Base-by-base conservation (phyloP, 2,329 filamentous ascomycete genomes). In the Paramyrothecium roridum region DNA sequence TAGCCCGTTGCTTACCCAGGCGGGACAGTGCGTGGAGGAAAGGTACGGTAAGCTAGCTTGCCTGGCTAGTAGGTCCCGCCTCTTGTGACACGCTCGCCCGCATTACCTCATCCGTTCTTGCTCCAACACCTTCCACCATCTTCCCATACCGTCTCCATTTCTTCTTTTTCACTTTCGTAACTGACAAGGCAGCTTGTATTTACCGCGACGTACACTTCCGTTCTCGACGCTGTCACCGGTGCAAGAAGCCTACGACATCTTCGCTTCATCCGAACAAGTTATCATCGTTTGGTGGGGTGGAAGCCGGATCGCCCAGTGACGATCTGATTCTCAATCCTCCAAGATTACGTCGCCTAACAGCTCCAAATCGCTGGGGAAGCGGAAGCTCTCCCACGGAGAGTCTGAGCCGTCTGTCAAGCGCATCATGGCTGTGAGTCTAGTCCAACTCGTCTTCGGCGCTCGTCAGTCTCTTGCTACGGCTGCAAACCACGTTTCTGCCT, bases 341-440 rank as follows among this genome's bases (percentile, higher is more conserved):
- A 73, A 69, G 58, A 74, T 74, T 72, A 61, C 68, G 52, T 66
- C 65, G 54, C 56, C 62, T 54, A 56, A 37, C 61, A 56, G 62
- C 57, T 53, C 64, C 60, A 66, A 76, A 77, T 82, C 83, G 73
- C 80, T 82, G 82, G 83, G 82, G 80, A 88, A 88, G 78, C 84
- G 85, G 74, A 88, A 85, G 75, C 76, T 85, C 65, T 87, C 85
- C 62, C 75, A 77, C 75, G 81, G 81, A 76, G 83, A 84, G 69
- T 72, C 76, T 71, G 74, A 78, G 70, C 77, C 78, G 66, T 78
- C 78, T 71, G 75, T 76, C 51, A 86, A 86, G 75, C 80, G 78
- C 76, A 80, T 69, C 70, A 86, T 86, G 83, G 76, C 80, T 68
- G 85, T 87, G 73, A 74, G 83, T 78, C 48, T 51, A 33, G 55